Evolutionary conservation across 805 yeast genomes (phyloP), one percentile per base, ranked within the genome.

Genomic region (Myxozyma kluyveri): DNA sequence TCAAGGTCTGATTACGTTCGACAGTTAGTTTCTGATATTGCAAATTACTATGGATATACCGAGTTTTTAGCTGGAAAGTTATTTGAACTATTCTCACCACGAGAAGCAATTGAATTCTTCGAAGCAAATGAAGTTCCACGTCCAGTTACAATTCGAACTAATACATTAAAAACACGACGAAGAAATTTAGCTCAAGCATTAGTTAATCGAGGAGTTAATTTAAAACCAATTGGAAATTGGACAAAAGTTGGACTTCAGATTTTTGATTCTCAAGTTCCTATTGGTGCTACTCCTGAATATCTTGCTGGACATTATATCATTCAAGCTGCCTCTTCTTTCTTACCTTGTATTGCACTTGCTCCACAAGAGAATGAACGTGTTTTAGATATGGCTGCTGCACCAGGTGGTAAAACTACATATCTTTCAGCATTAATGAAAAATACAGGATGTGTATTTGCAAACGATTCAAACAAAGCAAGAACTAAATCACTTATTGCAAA

Each of bases 211-310:
- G 99, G 99, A 68, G 99, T 91, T 57, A 93, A 93, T 67, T 76
- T 93, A 63, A 97, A 93, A 72, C 98, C 98, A 41, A 88, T 93
- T 63, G 98, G 98, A 45, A 75, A 86, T 38, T 93, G 99, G 99
- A 89, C 98, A 22, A 93, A 93, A 71, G 98, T 93, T 46, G 99
- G 99, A 57, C 76, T 93, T 60, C 99, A 93, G 71, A 84, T 93
- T 47, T 93, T 91, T 68, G 99, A 93, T 67, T 90, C 98, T 22
- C 98, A 90, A 70, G 98, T 93, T n/a, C 99, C 99, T 40, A 87
- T 93, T 62, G 99, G 99, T 71, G 99, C 99, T 41, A 93, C 99
- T 6, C 99, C 99, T 40, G 99, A 93, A 72, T 93, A 93, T 68
- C 76, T 93, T 65, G 95, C 98, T 12, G 99, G 99, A 65, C 96